A percentile compares a stretch with the other conserved stretches of the same genome.
phyloP scores from a whole-genome alignment of 2,329 filamentous ascomycete genomes.

The Cladosporium sp. region DNA sequence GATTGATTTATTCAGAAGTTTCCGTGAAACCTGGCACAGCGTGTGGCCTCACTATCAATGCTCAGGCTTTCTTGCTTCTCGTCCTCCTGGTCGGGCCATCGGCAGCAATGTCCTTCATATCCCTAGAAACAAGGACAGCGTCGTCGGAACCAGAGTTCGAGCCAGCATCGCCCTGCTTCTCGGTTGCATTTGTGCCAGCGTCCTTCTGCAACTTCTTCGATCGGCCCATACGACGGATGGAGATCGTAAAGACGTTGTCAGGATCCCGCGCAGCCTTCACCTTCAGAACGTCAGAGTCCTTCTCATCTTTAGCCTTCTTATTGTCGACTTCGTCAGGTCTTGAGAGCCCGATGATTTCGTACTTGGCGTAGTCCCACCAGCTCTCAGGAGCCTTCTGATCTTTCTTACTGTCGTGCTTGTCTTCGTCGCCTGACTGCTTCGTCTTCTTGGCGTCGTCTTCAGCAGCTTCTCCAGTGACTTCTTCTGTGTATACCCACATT shows the following conservation, averaged over 20 bases:
- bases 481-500: conserved; percentile 83
- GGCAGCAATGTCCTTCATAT: conserved; percentile 2
- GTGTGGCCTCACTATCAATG: neutral
- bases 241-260: conserved; percentile 19
- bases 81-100: conserved; percentile 1
- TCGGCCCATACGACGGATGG: conserved; percentile 17
- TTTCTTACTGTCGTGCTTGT: conserved; percentile 13
- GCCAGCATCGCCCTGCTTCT: neutral
- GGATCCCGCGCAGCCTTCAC: conserved; percentile 14
- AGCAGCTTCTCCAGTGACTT: conserved; percentile 45
- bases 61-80: conserved; percentile 12
- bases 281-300: conserved; percentile 12
- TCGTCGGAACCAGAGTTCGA: conserved; percentile 20
- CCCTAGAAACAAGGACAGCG: conserved; percentile 20
- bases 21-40: neutral
- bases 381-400: conserved; percentile 14
- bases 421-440: conserved; percentile 19
- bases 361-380: conserved; percentile 14
- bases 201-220: neutral
- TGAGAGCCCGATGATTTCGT: conserved; percentile 15
- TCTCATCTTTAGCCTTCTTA: conserved; percentile 30
- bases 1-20: neutral
- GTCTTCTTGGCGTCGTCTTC: conserved; percentile 25
- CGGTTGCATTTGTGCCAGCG: neutral
- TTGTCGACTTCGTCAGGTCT: conserved; percentile 4